Base-by-base conservation (phyloP, 2,329 filamentous ascomycete species). In the Ilyonectria destructans region DNA sequence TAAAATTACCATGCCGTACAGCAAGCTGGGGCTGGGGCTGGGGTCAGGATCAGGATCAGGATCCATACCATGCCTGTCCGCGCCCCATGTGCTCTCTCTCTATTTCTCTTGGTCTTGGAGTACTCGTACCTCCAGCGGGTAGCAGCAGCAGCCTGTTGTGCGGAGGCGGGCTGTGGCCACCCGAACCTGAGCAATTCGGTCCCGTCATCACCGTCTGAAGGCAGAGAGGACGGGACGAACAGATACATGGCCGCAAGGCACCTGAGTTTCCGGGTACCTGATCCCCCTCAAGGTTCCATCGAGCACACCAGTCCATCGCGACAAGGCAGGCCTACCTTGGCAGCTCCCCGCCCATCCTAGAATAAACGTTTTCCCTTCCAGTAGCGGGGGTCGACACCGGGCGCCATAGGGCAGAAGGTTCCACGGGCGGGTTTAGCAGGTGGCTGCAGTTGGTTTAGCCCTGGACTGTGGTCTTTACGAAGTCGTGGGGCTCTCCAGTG, bases 1-100 rank as follows among this genome's bases (percentile, higher is more conserved):
- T 35, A 35, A 54, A 54, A 54, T 54, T 54, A 54, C 31, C 21
- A 54, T 54, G 51, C 31, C 51, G 51, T 54, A 54, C 51, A 54
- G 51, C 29, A 54, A 19, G 51, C n/a, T 23, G 51, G 49, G n/a
- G 48, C n/a, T 23, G 31, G 49, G n/a, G 48, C 13, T 7, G 23
- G 21, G 49, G n/a, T n/a, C 49, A 19, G 49, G 49, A 19, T 52
- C 49, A 19, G 49, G 49, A 19, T 52, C 51, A 52, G 29, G 26
- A 33, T 31, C 29, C 49, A 33, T 52, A 15, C 26, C 17, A 35
- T 54, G 29, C 51, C 10, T 31, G 31, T 35, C 51, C 12, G 40
- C 15, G 40, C 15, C 15, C 29, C 21, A 26, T 29, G 12, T 29
- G 13, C 23, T n/a, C 23, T 13, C 5, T 35, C 48, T 29, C 23